Evolutionary conservation across 2,329 filamentous ascomycete species (phyloP), one percentile per base, ranked within the genome.

Genomic region (Canariomyces notabilis): DNA sequence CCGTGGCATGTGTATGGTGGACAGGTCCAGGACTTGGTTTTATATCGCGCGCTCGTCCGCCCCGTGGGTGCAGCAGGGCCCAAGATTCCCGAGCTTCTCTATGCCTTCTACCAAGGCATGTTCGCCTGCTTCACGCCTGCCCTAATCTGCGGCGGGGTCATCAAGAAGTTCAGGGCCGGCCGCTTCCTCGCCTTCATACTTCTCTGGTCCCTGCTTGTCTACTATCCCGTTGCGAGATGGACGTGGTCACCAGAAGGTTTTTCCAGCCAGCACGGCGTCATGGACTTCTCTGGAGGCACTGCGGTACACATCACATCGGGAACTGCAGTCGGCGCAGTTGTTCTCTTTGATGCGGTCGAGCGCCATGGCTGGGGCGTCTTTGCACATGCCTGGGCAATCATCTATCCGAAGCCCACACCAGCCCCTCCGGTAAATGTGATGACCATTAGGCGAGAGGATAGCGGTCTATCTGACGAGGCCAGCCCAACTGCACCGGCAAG

Each of bases 221-320:
- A 57, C 42, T 36, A 43, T 18, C 53, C 53, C 12, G 51, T 57
- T 12, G 55, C 54, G 3, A 40, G 52, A 8, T 58, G 51, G 54
- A 48, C 55, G 16, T 58, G 55, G 55, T 49, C 43, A 31, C 46
- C 40, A 4, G 43, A 49, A 12, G 55, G 54, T 11, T 57, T 48
- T 47, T 51, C 45, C 3, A 42, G 46, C 15, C 39, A 47, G 18
- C 38, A 37, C 11, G 55, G 52, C 6, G 38, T 44, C 18, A 50
- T 58, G 32, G 55, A 58, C 37, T 57, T 55, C 22, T 54, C 55
- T 26, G 55, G 55, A 5, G 55, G 55, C 4, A 55, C 55, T 1
- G 46, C 47, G 4, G 54, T 58, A 9, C 55, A 58, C 42, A 55
- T 58, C n/a, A 44, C 32, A 4, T 45, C 48, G 5, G 55, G 48